Conservation (phyloP, 331 rosid species). For the Saraca asoca region DNA sequence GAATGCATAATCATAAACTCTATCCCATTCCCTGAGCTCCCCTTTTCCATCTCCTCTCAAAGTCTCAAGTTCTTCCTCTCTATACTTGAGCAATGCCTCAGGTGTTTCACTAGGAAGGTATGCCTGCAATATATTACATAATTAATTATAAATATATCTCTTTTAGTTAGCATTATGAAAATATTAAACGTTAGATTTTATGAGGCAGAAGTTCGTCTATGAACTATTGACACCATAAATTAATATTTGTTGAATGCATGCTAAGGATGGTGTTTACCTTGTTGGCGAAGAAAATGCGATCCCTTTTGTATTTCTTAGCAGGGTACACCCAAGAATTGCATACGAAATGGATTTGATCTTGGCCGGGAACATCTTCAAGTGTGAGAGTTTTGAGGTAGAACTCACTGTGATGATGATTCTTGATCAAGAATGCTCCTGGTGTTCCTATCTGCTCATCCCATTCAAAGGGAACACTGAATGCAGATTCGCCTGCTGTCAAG, state of each 20-base stretch:
- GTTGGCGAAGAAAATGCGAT: conserved; percentile 71
- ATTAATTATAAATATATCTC: too few relatives aligned
- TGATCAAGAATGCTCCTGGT: conserved; percentile 70
- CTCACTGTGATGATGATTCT: conserved; percentile 68
- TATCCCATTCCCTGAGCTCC: conserved; percentile 67
- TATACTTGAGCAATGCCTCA: conserved; percentile 45
- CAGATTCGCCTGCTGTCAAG: conserved; percentile 50
- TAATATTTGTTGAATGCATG: too few relatives aligned
- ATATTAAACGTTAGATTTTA: too few relatives aligned
- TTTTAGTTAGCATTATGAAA: too few relatives aligned
- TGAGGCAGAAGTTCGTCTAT: too few relatives aligned
- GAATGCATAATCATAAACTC: conserved; percentile 80
- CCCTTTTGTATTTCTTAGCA: conserved; percentile 45
- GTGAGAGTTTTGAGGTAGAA: conserved; percentile 62
- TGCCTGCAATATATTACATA: conserved; percentile 45
- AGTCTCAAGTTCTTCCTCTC: conserved; percentile 57
- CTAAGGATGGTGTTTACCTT: conserved; percentile 65
- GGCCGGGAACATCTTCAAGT: conserved; percentile 63
- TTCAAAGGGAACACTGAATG: conserved; percentile 54
- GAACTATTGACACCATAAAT: too few relatives aligned
- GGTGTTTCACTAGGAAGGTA: conserved; percentile 71
- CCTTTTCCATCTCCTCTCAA: conserved; percentile 72
- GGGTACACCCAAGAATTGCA: conserved; percentile 92
- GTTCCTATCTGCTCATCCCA: conserved; percentile 56
- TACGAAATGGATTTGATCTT: conserved; percentile 56